phyloP scores from a whole-genome alignment of 768 basidiomycete species.

The Lenzites betulinus region DNA sequence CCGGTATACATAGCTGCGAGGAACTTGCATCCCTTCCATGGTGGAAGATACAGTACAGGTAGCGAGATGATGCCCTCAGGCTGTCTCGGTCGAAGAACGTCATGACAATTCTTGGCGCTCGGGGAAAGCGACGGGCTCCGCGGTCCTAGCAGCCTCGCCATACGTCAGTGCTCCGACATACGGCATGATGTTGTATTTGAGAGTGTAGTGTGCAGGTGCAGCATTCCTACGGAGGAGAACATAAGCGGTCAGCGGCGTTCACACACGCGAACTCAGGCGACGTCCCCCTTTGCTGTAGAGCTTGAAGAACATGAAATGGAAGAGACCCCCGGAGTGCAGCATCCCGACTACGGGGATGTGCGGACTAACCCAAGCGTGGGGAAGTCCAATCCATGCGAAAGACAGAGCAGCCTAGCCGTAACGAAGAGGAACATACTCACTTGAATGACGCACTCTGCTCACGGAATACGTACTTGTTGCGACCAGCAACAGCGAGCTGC shows the following conservation, averaged over 20 bases:
- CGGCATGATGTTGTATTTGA: constrained; percentile 92
- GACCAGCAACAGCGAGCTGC: constrained; percentile 58
- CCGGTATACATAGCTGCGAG: constrained; percentile 13
- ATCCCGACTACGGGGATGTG: neutral
- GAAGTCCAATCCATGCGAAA: neutral
- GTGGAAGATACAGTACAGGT: neutral
- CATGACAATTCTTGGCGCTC: constrained; percentile 25
- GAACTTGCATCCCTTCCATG: neutral
- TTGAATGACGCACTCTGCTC: constrained; percentile 75
- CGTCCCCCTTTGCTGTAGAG: neutral
- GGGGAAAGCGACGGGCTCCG: constrained; percentile 38
- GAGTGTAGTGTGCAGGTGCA: constrained; percentile 63
- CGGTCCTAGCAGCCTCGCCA: constrained; percentile 65
- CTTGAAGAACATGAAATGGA: neutral
- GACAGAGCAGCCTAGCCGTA: neutral
- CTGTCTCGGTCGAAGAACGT: neutral
- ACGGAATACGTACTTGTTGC: constrained; percentile 85
- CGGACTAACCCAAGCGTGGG: neutral
- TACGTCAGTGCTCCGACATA: constrained; percentile 79
- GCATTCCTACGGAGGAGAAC: constrained; percentile 50
- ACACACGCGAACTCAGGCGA: neutral
- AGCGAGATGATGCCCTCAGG: constrained; percentile 1
- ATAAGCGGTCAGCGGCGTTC: constrained; percentile 22
- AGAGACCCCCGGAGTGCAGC: neutral
- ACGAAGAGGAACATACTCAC: constrained; percentile 46